Base-by-base conservation (phyloP, 1,139 yeast genomes). In the Entelexis paramagnoliae region DNA sequence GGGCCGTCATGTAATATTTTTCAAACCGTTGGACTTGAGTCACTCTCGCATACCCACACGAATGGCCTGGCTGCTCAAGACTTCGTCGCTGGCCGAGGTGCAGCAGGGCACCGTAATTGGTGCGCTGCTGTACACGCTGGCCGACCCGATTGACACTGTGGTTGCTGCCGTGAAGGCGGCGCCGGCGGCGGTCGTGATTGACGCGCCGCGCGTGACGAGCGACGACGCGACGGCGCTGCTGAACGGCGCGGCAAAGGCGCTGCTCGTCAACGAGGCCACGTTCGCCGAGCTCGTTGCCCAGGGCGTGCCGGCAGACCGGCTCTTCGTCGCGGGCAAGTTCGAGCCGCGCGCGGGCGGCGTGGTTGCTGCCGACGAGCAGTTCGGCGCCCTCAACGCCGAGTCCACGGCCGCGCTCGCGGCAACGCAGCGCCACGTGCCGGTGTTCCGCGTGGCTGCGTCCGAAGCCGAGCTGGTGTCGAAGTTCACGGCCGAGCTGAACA, bases 221-320 rank as follows among this genome's bases (percentile, higher is more conserved):
- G 82, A 80, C 53, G 68, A 70, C 35, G 64, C 77, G 26, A 71
- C 84, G 38, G 73, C 71, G 13, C 63, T 85, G 35, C 74, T 85
- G 58, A 87, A 88, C 63, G 74, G 74, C 50, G 96, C 96, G 30
- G 78, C 83, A 19, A 64, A 69, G 34, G 72, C 73, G 17, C 70
- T 83, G 57, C 76, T 78, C 29, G 65, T 65, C 19, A 11, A 16
- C 13, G 51, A 59, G 0, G 67, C 67, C 47, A 66, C 65, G 30
- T 73, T 71, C 2, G 65, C 64, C 0, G 64, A 66, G 26, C 66
- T 76, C 19, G 63, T 64, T 2, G 72, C 66, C 2, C 68, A 76
- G 9, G 85, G 83, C 9, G 77, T 86, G 53, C 89, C 94, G 43
- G 61, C 73, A 29, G 71, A 74, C 34, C 72, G 88, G 58, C 70